phyloP scores from a whole-genome alignment of 164 flowering plant species.

The Amborella trichopoda region DNA sequence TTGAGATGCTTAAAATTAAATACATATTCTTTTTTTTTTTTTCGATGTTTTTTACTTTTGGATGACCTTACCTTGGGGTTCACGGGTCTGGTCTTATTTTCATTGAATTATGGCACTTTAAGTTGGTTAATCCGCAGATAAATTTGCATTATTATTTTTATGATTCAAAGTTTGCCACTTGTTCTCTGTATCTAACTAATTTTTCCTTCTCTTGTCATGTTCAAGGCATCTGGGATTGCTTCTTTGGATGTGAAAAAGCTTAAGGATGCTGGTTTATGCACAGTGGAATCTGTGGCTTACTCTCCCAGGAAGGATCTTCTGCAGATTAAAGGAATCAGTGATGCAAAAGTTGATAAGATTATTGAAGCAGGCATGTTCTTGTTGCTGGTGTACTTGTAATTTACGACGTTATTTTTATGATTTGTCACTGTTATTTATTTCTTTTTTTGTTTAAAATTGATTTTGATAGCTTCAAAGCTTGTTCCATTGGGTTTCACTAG shows the following conservation, averaged over 20 bases:
- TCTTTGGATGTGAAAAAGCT: slow-evolving; percentile 86
- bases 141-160: no score
- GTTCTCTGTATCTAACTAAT: no score
- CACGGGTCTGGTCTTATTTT: no score
- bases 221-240: slow-evolving; percentile 78
- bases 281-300: slow-evolving; percentile 82
- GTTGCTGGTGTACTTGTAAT: not conserved
- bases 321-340: slow-evolving; percentile 92
- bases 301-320: slow-evolving; percentile 86
- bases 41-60: no score
- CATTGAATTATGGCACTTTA: no score
- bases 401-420: not conserved
- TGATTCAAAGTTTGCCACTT: not conserved
- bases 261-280: slow-evolving; percentile 88
- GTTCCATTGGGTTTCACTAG: slow-evolving; percentile 93
- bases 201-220: not conserved
- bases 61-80: no score
- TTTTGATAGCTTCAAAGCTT: slow-evolving; percentile 60
- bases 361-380: slow-evolving; percentile 61
- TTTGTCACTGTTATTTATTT: not conserved
- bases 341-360: slow-evolving; percentile 91
- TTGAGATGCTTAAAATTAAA: no score
- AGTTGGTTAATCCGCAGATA: no score
- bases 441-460: not conserved
- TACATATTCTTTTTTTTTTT: no score